Evolutionary conservation across 257 asterid genomes (phyloP).

Genomic region (Perilla frutescens): DNA sequence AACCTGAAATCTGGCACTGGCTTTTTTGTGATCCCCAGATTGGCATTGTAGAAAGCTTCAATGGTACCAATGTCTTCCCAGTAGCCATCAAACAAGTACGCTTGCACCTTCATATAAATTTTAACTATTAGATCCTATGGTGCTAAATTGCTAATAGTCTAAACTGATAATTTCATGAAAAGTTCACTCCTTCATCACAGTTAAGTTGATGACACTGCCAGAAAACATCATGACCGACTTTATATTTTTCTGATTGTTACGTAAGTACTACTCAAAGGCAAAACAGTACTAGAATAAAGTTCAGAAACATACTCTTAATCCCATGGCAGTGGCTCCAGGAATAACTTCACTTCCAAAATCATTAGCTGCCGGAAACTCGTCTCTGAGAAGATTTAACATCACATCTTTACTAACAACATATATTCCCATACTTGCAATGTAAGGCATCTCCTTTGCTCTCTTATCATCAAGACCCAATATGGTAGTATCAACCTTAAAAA

Average conservation of each 20-base stretch:
- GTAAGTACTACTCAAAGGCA: not conserved
- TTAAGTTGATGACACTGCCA: constrained; percentile 15
- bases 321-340: constrained; percentile 92
- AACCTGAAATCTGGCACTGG: constrained; percentile 97
- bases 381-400: constrained; percentile 76
- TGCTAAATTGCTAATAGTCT: not conserved
- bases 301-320: constrained; percentile 69
- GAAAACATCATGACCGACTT: not conserved
- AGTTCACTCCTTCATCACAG: constrained; percentile 9
- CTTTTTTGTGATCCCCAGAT: constrained; percentile 88
- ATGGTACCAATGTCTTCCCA: constrained; percentile 99
- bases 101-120: constrained; percentile 72
- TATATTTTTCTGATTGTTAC: not conserved
- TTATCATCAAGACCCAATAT: constrained; percentile 90
- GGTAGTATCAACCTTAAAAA: constrained; percentile 85
- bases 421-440: constrained; percentile 96
- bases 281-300: constrained; percentile 22
- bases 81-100: constrained; percentile 92
- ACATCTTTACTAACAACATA: constrained; percentile 95
- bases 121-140: constrained; percentile 27
- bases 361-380: constrained; percentile 88
- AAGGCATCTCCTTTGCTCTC: constrained; percentile 96
- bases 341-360: constrained; percentile 99
- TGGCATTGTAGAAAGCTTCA: constrained; percentile 97
- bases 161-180: not conserved